phyloP scores from a whole-genome alignment of 768 basidiomycete species.

The Punctularia strigosozonata region DNA sequence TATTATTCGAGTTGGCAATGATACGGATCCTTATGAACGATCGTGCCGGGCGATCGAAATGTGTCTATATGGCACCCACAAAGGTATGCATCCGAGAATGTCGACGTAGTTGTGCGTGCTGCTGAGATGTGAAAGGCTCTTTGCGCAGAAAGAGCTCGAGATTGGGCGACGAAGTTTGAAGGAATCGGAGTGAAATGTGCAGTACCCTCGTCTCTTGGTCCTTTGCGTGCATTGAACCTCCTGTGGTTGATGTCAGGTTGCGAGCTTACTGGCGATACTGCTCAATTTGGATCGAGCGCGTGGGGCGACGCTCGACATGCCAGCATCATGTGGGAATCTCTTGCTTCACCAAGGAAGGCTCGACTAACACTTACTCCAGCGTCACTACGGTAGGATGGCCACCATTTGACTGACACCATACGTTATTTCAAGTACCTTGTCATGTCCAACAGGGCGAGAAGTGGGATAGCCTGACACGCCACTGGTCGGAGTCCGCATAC shows the following conservation, averaged over 20 bases:
- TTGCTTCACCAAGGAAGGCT: not conserved
- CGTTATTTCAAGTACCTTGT: slow-evolving; percentile 3
- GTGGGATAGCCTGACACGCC: slow-evolving; percentile 89
- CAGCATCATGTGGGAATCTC: slow-evolving; percentile 55
- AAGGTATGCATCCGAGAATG: no score
- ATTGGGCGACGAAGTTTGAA: slow-evolving; percentile 79
- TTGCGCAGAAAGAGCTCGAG: slow-evolving; percentile 72
- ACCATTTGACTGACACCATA: not conserved
- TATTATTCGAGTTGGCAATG: slow-evolving; percentile 85
- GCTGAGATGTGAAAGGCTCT: slow-evolving; percentile 44
- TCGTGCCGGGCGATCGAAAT: slow-evolving; percentile 34
- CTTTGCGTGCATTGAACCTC: slow-evolving; percentile 1
- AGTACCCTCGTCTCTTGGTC: slow-evolving; percentile 9
- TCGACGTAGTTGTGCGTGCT: not conserved
- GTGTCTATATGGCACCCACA: slow-evolving; percentile 89
- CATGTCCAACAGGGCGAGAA: slow-evolving; percentile 68
- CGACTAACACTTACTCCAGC: slow-evolving; percentile 22
- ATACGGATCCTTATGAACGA: slow-evolving; percentile 53
- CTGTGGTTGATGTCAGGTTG: slow-evolving; percentile 38
- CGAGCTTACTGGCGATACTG: slow-evolving; percentile 89
- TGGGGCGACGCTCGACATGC: slow-evolving; percentile 70
- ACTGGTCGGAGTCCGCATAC: slow-evolving; percentile 63
- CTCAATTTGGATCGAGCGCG: slow-evolving; percentile 45
- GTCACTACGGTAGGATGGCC: slow-evolving; percentile 73
- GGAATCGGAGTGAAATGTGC: slow-evolving; percentile 69